Evolutionary conservation across 108 stramenopile genomes (phyloP).

Genomic region (Cyclotella baltica): DNA sequence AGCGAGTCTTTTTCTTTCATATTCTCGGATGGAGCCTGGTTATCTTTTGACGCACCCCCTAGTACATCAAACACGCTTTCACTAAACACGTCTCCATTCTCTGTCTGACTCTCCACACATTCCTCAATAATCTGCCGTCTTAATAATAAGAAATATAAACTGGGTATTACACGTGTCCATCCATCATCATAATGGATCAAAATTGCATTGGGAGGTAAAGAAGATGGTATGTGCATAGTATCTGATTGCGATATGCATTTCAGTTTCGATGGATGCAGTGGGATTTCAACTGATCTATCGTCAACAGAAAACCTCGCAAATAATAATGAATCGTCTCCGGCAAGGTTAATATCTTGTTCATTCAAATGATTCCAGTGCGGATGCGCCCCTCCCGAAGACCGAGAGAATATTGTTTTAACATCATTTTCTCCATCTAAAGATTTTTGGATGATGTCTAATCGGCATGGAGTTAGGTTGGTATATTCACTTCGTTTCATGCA

Average conservation of each 20-base stretch:
- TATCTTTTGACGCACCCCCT: neutral
- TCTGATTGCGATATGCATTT: constrained; percentile 20
- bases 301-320: constrained; percentile 29
- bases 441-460: constrained; percentile 6
- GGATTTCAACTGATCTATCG: constrained; percentile 17
- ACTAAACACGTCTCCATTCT: constrained; percentile 25
- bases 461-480: neutral
- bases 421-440: constrained; percentile 3
- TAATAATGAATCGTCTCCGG: constrained; percentile 8
- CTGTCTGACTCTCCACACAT: neutral
- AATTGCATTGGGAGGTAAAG: constrained; percentile 77
- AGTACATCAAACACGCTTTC: constrained; percentile 38
- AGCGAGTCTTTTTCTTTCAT: neutral
- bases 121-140: constrained; percentile 24
- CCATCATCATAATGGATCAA: constrained; percentile 79
- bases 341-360: constrained; percentile 34
- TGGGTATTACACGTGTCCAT: constrained; percentile 55
- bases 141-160: constrained; percentile 53
- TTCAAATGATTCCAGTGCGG: constrained; percentile 74
- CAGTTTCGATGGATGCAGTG: constrained; percentile 41
- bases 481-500: neutral
- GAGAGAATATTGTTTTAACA: neutral
- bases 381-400: constrained; percentile 40
- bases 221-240: constrained; percentile 23
- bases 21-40: neutral